These are phyloP conservation scores for Carallia pectinifolia DNA, from an alignment of 345 rosid species.

Conservation along the genomic window DNA sequence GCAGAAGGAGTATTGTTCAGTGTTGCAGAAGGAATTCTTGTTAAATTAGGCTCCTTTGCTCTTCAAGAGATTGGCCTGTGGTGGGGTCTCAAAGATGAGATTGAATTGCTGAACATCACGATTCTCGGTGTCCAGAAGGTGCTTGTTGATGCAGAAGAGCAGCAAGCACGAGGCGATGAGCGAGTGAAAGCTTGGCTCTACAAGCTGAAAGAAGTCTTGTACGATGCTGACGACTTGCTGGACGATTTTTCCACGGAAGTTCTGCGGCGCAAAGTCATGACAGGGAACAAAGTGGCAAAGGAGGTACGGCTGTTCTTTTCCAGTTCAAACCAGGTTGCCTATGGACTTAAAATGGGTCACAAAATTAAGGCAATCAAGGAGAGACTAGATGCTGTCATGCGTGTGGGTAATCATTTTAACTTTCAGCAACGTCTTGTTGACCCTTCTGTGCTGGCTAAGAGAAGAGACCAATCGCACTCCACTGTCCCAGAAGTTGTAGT, in stretches of 20 bases:
- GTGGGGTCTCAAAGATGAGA: too few relatives aligned
- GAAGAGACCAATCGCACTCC: background rate
- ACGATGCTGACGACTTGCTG: slow-evolving; percentile 35
- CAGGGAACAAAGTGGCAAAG: background rate
- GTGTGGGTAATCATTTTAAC: background rate
- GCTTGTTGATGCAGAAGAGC: too few relatives aligned
- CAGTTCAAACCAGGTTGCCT: slow-evolving; percentile 7
- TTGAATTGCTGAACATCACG: too few relatives aligned
- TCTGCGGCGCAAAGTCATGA: background rate
- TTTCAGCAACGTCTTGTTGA: background rate
- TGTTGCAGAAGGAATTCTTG: too few relatives aligned
- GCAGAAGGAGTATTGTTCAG: too few relatives aligned
- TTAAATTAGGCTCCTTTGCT: too few relatives aligned
- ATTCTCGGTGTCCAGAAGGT: too few relatives aligned
- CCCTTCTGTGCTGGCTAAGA: background rate
- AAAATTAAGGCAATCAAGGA: slow-evolving; percentile 13
- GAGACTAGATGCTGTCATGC: slow-evolving; percentile 15
- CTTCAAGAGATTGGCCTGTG: too few relatives aligned
- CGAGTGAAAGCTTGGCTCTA: too few relatives aligned
- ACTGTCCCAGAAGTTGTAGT: slow-evolving; percentile 3
- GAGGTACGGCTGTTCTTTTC: background rate
- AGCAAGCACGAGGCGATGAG: too few relatives aligned
- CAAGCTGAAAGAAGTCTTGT: background rate
- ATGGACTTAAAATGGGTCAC: background rate
- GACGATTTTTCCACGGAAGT: slow-evolving; percentile 28